Percentiles rank a stretch among this genome's conserved stretches.
Conservation (phyloP, 2,329 filamentous ascomycete species). For the Colletotrichum filicis region DNA sequence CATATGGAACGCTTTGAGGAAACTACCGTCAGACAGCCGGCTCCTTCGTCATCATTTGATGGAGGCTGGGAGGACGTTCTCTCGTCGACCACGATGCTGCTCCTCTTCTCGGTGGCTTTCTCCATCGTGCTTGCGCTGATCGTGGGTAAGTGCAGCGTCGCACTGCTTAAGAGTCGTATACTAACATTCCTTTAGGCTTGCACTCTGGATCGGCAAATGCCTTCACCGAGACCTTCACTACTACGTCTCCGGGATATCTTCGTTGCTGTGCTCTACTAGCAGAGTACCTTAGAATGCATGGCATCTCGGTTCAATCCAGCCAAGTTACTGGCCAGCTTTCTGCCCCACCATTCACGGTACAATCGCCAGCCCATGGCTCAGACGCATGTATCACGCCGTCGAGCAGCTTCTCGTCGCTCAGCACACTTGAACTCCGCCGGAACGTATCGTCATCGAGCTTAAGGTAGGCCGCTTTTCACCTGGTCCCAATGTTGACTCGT, state of each 20-base stretch:
- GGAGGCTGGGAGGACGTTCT: conserved; percentile 32
- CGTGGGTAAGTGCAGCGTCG: conserved; percentile 10
- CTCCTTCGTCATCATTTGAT: neutral
- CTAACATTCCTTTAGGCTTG: conserved; percentile 5
- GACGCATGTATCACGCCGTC: conserved; percentile 11
- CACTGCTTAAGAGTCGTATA: no score
- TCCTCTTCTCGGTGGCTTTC: conserved; percentile 35
- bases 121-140: conserved; percentile 30
- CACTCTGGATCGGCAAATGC: neutral
- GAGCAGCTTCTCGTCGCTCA: conserved; percentile 26
- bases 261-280: conserved; percentile 18
- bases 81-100: conserved; percentile 32
- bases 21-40: neutral
- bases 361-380: neutral
- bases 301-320: neutral
- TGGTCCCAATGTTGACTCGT: no score
- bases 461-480: neutral
- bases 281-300: conserved; percentile 25
- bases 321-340: neutral
- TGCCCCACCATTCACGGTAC: neutral
- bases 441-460: conserved; percentile 21
- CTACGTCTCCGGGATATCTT: conserved; percentile 2
- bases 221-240: neutral
- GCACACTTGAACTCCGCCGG: conserved; percentile 13
- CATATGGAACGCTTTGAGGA: conserved; percentile 32